Evolutionary conservation across 352 stramenopile genomes (phyloP), one percentile per base, ranked within the genome.

Genomic region (Phytopythium boreale): DNA sequence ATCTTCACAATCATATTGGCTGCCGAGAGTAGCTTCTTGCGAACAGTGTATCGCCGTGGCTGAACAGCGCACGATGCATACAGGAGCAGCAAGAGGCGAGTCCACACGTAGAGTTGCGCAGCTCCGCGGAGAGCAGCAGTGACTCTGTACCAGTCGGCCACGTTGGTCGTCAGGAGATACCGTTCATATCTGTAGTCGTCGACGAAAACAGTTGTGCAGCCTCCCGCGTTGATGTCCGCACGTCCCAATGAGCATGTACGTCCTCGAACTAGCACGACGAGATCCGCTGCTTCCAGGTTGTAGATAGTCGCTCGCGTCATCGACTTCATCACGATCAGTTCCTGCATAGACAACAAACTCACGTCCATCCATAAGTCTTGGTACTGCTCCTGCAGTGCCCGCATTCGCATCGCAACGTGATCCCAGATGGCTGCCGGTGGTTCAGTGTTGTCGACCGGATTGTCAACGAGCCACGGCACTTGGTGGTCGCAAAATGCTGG

Each of bases 141-240:
- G 29, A 82, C 52, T 3, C 19, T 15, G 24, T 77, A 80, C 66
- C 67, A 77, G 20, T 84, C 72, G 6, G 64, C 60, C 3, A 71
- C 59, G 31, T 79, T 79, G 7, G 69, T 79, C 58, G 72, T 67
- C 0, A 85, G 5, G 2, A 66, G 56, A 14, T 70, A 64, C 1
- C 78, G 68, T 34, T 87, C 76, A 34, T 87, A 89, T 15, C 78
- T 69, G 31, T 79, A 82, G 55, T 88, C 79, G 46, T 88, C 79
- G 10, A 88, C 17, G 27, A 88, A 81, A 4, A 85, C 55, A 0
- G 75, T 82, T 9, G 34, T 41, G 43, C 77, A 75, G 15, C 41
- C 17, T 41, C 24, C 12, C 9, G 29, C 19, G 20, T 43, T 60
- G 39, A 3, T 52, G 20, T 15, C n/a, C 4, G 14, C 19, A 14